Evolutionary conservation across 2,329 filamentous ascomycete species (phyloP), one percentile per base, ranked within the genome.

Genomic region (Cladophialophora immunda): DNA sequence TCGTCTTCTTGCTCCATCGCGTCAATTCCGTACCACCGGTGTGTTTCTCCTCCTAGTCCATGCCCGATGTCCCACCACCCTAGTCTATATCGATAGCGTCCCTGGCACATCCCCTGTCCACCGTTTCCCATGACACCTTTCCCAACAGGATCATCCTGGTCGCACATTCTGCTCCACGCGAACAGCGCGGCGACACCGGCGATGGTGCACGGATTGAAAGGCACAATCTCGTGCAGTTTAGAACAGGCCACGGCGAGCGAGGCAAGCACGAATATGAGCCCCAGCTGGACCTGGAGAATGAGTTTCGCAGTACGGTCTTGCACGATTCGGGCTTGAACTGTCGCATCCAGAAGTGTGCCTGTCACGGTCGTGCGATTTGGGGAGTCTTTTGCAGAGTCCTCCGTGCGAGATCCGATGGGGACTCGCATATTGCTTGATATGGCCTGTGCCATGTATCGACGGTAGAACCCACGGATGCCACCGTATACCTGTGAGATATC

Each of bases 391-490:
- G 36, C 36, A 17, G 36, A 38, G 36, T 38, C 36, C 36, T 38
- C 36, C 9, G 29, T 6, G 6, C 19, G 11, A 22, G 29, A 17
- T 2, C 38, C 17, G 32, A 15, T 15, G 15, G 67, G 19, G 2
- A 65, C 55, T 4, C 71, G 60, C 68, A 73, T 71, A 13, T 69
- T 72, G 3, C 4, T 29, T 5, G 67, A 68, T 22, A 73, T 71
- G 5, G 66, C 70, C 53, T 72, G 70, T 4, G 71, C 71, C 71
- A 73, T 73, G 62, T 73, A 73, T 1, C 68, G 53, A 1, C 70
- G 63, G 53, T 73, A 73, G 59, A 73, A 66, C 4, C 15, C 41
- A 1, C 60, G 30, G 13, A 72, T 68, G 27, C 47, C 66, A 4
- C 36, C 29, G 2, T 41, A 22, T 3, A 68, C 55, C 13, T 52